Conservation (phyloP, 2,329 filamentous ascomycete species). For the Dendrostoma leiphaemia region DNA sequence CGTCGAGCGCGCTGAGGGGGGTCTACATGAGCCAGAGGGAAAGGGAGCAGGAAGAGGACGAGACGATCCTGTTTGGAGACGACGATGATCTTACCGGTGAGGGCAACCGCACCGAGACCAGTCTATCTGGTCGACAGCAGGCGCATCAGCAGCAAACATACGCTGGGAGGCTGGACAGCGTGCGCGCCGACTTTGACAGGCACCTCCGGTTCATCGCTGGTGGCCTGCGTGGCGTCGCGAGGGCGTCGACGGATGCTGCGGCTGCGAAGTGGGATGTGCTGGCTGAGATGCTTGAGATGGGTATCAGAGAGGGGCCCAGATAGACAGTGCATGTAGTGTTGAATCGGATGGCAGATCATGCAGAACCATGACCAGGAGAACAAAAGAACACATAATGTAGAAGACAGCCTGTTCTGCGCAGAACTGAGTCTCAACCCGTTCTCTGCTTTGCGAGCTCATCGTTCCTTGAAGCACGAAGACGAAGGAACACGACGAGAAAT, state of each 20-base stretch:
- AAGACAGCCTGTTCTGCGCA: too few species aligned
- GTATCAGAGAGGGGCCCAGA: conserved; percentile 26
- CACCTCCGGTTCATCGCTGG: conserved; percentile 68
- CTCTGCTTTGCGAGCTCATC: too few species aligned
- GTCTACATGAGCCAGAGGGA: conserved; percentile 26
- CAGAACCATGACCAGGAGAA: neutral
- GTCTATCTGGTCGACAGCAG: neutral
- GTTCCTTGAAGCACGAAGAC: neutral
- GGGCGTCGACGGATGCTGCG: conserved; percentile 64
- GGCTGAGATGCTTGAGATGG: conserved; percentile 72
- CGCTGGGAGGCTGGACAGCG: conserved; percentile 49
- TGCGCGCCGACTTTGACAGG: conserved; percentile 62
- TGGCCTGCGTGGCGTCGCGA: conserved; percentile 71
- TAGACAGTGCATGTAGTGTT: neutral
- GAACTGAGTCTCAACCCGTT: too few species aligned
- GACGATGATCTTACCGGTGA: conserved; percentile 27
- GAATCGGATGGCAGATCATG: neutral
- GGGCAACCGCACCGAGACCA: neutral
- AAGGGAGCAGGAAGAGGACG: conserved; percentile 24
- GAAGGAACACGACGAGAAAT: neutral
- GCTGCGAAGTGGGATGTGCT: conserved; percentile 73
- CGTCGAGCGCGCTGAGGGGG: conserved; percentile 17
- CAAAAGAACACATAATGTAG: too few species aligned
- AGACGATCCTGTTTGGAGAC: conserved; percentile 23
- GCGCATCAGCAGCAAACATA: conserved; percentile 39